Conservation (phyloP, 2,329 filamentous ascomycete genomes). For the Curvularia sp. region DNA sequence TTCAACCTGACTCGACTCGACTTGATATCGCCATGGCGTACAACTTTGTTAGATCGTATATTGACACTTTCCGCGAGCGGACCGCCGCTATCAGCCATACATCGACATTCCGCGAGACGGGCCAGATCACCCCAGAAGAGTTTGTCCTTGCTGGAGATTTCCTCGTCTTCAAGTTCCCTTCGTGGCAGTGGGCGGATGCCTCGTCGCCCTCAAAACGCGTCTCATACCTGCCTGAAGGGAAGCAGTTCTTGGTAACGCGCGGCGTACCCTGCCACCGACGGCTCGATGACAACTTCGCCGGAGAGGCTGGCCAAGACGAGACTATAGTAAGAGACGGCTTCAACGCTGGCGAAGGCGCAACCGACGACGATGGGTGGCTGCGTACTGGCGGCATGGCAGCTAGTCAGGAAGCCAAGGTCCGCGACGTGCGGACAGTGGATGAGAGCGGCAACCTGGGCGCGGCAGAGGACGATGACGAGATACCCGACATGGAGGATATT, state of each 20-base stretch:
- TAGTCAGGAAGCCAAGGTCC: slow-evolving; percentile 76
- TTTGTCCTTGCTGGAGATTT: slow-evolving; percentile 96
- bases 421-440: slow-evolving; percentile 86
- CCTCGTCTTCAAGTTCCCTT: slow-evolving; percentile 98
- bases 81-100: slow-evolving; percentile 88
- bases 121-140: slow-evolving; percentile 96
- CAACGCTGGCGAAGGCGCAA: slow-evolving; percentile 56
- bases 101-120: slow-evolving; percentile 91
- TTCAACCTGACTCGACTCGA: background rate
- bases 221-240: slow-evolving; percentile 80
- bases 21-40: slow-evolving; percentile 73
- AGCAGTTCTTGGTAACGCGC: slow-evolving; percentile 94
- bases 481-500: slow-evolving; percentile 98
- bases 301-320: slow-evolving; percentile 84
- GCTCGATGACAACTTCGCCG: slow-evolving; percentile 91
- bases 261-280: slow-evolving; percentile 93
- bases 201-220: slow-evolving; percentile 81
- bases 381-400: slow-evolving; percentile 81
- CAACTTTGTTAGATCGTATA: slow-evolving; percentile 77
- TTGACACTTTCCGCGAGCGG: slow-evolving; percentile 89
- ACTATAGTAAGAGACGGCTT: slow-evolving; percentile 83
- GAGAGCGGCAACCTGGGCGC: slow-evolving; percentile 87
- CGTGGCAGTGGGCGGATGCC: slow-evolving; percentile 95
- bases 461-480: slow-evolving; percentile 75
- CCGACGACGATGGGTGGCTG: slow-evolving; percentile 86